Evolutionary conservation across 805 yeast species (phyloP).

Genomic region (Zygosaccharomyces siamensis): DNA sequence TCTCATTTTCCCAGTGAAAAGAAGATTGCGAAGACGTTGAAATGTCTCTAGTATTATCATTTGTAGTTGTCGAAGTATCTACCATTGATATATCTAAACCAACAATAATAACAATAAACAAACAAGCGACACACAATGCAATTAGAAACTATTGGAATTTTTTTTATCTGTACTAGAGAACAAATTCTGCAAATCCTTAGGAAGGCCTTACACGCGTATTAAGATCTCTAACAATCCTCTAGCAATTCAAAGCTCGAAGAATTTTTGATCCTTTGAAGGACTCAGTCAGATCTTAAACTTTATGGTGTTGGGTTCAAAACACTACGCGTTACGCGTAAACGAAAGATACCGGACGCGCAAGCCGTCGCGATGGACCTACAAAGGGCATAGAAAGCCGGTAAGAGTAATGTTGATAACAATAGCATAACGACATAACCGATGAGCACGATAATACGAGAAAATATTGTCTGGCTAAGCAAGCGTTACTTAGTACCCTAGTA

Average conservation of each 20-base stretch:
- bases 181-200: no score
- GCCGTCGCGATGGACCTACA: neutral
- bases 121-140: neutral
- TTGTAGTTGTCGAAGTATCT: slow-evolving; percentile 2
- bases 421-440: neutral
- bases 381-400: neutral
- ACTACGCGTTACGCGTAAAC: slow-evolving; percentile 5
- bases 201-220: neutral
- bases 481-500: slow-evolving; percentile 31
- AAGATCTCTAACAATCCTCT: neutral
- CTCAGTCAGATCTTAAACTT: neutral
- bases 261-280: neutral
- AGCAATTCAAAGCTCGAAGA: neutral
- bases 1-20: neutral
- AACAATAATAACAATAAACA: neutral
- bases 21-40: slow-evolving; percentile 3
- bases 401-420: neutral
- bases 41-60: slow-evolving; percentile 4
- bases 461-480: slow-evolving; percentile 4
- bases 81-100: neutral
- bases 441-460: neutral
- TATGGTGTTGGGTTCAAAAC: neutral
- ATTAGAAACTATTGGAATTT: neutral
- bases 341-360: slow-evolving; percentile 2
- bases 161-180: no score